Percentiles rank a stretch among this genome's conserved stretches.
Conservation (phyloP, 495 filamentous ascomycete species). For the Aspergillus conjunctus region DNA sequence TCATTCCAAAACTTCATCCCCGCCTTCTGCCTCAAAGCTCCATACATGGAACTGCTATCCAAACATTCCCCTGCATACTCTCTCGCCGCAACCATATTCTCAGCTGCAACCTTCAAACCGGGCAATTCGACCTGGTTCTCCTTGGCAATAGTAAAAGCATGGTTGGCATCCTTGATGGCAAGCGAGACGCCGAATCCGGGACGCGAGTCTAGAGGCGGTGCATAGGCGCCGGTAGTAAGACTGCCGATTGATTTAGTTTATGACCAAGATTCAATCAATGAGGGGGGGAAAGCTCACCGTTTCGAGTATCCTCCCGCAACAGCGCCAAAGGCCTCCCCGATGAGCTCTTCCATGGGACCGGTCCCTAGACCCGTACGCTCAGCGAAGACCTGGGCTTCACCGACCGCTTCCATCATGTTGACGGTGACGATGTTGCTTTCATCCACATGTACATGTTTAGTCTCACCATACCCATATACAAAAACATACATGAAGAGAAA, state of each 20-base stretch:
- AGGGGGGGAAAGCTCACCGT: constrained; percentile 31
- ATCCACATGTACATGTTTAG: not conserved
- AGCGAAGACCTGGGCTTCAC: constrained; percentile 57
- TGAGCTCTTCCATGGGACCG: constrained; percentile 50
- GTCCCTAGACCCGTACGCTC: constrained; percentile 57
- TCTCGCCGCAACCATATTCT: constrained; percentile 46
- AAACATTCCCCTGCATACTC: constrained; percentile 47
- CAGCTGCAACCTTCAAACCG: constrained; percentile 38
- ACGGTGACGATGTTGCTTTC: constrained; percentile 49
- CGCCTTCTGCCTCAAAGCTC: constrained; percentile 44
- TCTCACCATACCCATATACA: not conserved
- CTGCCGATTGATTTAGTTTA: constrained; percentile 23
- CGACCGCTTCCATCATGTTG: constrained; percentile 53
- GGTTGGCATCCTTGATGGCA: constrained; percentile 51
- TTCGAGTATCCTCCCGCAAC: constrained; percentile 53
- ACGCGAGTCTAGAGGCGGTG: constrained; percentile 43
- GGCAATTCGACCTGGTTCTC: constrained; percentile 41
- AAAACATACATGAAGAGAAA: not conserved
- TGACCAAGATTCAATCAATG: not conserved
- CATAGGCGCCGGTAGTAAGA: constrained; percentile 48
- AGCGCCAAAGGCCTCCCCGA: constrained; percentile 54
- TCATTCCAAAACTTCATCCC: constrained; percentile 51
- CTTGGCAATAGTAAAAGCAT: constrained; percentile 42
- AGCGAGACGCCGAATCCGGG: constrained; percentile 50
- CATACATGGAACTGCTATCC: constrained; percentile 51